These are phyloP conservation scores for Echites panduratus DNA, from an alignment of 257 asterid species.

Conservation along the genomic window DNA sequence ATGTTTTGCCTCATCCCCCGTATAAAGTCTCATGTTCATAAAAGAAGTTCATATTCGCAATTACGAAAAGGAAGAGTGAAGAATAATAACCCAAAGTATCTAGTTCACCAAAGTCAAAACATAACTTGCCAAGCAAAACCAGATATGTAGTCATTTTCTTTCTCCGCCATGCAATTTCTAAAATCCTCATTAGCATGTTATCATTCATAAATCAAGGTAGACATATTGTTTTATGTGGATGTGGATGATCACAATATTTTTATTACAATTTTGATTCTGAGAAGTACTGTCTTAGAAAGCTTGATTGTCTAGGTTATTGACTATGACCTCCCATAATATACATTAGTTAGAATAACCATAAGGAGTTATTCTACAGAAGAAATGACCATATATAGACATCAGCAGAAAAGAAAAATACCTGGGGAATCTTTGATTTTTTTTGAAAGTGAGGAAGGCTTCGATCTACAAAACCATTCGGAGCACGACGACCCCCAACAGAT, in stretches of 20 bases:
- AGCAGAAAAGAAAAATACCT: conserved; percentile 35
- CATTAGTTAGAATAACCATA: background rate
- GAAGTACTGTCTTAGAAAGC: background rate
- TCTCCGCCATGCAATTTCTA: background rate
- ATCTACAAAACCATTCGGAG: conserved; percentile 93
- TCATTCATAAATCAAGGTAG: background rate
- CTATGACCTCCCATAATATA: background rate
- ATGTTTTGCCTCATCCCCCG: background rate
- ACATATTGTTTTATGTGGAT: background rate
- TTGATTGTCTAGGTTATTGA: background rate
- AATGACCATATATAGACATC: conserved; percentile 6
- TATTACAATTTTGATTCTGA: background rate
- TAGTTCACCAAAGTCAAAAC: background rate
- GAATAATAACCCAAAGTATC: background rate
- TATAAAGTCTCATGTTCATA: background rate
- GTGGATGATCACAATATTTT: background rate
- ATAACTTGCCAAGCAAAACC: background rate
- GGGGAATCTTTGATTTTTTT: conserved; percentile 73
- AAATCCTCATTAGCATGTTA: background rate
- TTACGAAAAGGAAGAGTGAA: background rate
- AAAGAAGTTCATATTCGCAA: background rate
- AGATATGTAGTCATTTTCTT: background rate
- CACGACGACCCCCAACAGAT: conserved; percentile 88
- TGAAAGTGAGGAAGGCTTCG: conserved; percentile 95
- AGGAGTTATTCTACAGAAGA: conserved; percentile 6